Evolutionary conservation across 805 yeast species (phyloP), one percentile per base, ranked within the genome.

Genomic region (Saturnispora kantuleensis): DNA sequence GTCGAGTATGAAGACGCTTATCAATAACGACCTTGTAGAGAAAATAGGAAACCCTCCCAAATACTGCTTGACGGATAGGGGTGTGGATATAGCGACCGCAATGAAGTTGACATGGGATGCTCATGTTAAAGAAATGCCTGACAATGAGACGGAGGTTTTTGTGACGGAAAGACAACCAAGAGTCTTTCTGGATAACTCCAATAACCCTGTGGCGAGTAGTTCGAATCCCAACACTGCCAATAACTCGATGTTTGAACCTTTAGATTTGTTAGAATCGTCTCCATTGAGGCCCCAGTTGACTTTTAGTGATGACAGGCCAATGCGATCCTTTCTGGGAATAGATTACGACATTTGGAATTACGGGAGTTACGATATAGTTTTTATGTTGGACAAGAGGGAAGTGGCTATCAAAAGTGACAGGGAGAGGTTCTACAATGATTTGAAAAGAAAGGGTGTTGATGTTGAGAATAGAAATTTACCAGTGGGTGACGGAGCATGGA

Each of bases 401-500:
- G 70, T 89, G 3, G 70, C 84, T 52, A 78, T 90, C 0, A 67
- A 67, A 47, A 62, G 62, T 29, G 87, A 89, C 36, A 69, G 96
- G 11, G 81, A 77, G 45, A 87, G 75, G 58, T 88, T 93, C 56
- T 63, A 69, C 1, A 69, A 67, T 2, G 74, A 80, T 35, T 65
- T 90, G 13, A 57, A 55, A 0, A 60, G 67, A 15, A 56, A 67
- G 9, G 80, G 79, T 0, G 66, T 83, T 1, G 59, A 64, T 3
- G 67, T 75, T 41, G 80, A 75, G 16, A 74, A 72, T 1, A 60
- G 75, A 39, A 67, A 84, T 1, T 66, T 93, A 28, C 65, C 93
- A 0, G 76, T 89, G 2, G 97, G 98, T 5, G 99, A 93, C 65
- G 81, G 82, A 1, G 50, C 83, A 9, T 93, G 97, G 98, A 70